Percentiles rank a stretch among this genome's conserved stretches.
phyloP scores from a whole-genome alignment of 176 grass and related monocot species.

The Saccharum officinarum region DNA sequence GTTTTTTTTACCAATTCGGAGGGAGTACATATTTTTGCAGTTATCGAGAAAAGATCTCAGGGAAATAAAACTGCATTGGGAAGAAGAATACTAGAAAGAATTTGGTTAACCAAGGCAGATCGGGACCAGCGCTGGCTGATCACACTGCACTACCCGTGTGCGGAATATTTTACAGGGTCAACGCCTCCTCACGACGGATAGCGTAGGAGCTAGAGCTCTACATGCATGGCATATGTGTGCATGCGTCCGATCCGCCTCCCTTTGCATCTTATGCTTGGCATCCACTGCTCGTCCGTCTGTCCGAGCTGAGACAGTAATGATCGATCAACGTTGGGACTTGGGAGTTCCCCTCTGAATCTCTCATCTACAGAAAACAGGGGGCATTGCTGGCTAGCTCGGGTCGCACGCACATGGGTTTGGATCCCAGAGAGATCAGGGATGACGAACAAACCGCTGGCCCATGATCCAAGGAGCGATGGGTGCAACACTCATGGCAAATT shows the following conservation, averaged over 20 bases:
- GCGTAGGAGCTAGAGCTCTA: conserved; percentile 33
- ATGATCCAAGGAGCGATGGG: conserved; percentile 49
- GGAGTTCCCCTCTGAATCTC: background rate
- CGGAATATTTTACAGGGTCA: conserved; percentile 33
- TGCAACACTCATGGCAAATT: background rate
- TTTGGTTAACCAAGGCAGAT: conserved; percentile 45
- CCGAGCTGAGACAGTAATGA: conserved; percentile 18
- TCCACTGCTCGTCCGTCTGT: background rate
- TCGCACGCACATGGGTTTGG: conserved; percentile 44
- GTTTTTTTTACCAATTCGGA: too few relatives aligned
- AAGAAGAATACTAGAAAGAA: conserved; percentile 12
- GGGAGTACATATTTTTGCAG: background rate
- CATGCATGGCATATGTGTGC: conserved; percentile 23
- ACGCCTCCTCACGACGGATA: conserved; percentile 12
- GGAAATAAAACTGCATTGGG: too few relatives aligned
- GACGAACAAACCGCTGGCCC: conserved; percentile 15
- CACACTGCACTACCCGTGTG: conserved; percentile 26
- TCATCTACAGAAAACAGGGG: conserved; percentile 36
- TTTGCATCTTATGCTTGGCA: conserved; percentile 32
- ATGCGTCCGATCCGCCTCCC: background rate
- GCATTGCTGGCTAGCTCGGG: background rate
- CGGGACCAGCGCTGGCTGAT: conserved; percentile 10
- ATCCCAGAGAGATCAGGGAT: conserved; percentile 28
- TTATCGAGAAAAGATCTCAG: background rate
- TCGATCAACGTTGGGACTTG: conserved; percentile 46